Conservation (phyloP, 1,139 yeast genomes). For the Wickerhamomyces sp. region DNA sequence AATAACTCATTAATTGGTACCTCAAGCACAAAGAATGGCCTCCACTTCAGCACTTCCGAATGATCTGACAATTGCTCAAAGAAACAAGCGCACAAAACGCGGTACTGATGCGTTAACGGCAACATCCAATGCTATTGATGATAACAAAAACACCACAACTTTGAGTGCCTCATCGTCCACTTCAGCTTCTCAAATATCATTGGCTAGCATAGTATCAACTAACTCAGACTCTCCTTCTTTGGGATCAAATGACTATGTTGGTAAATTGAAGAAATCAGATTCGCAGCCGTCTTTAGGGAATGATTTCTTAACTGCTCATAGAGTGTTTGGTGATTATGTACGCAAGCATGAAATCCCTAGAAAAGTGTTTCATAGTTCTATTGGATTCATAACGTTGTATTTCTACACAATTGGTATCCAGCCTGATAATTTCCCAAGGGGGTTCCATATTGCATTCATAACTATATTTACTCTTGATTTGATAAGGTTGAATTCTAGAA, state of each 20-base stretch:
- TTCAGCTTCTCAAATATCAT: slow-evolving; percentile 3
- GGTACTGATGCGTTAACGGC: background rate
- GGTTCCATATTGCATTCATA: slow-evolving; percentile 49
- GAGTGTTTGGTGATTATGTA: slow-evolving; percentile 44
- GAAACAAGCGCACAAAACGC: background rate
- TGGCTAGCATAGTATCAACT: background rate
- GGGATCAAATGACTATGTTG: slow-evolving; percentile 9
- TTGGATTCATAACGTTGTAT: slow-evolving; percentile 74
- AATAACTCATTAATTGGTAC: too few relatives aligned
- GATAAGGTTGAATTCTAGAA: slow-evolving; percentile 56
- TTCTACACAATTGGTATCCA: slow-evolving; percentile 62
- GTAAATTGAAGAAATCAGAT: slow-evolving; percentile 6
- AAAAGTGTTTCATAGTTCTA: slow-evolving; percentile 80
- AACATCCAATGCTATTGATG: background rate
- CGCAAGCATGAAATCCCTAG: slow-evolving; percentile 86
- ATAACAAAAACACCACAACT: slow-evolving; percentile 1
- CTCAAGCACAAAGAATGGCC: background rate
- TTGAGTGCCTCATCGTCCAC: slow-evolving; percentile 3
- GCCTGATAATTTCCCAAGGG: slow-evolving; percentile 51
- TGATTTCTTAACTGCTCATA: slow-evolving; percentile 26
- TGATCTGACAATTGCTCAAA: background rate
- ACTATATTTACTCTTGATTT: slow-evolving; percentile 61
- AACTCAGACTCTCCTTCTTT: background rate
- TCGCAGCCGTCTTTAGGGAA: slow-evolving; percentile 11
- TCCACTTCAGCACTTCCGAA: slow-evolving; percentile 5